Evolutionary conservation across 2,329 filamentous ascomycete species (phyloP), one percentile per base, ranked within the genome.

Genomic region (Alternaria alternata): DNA sequence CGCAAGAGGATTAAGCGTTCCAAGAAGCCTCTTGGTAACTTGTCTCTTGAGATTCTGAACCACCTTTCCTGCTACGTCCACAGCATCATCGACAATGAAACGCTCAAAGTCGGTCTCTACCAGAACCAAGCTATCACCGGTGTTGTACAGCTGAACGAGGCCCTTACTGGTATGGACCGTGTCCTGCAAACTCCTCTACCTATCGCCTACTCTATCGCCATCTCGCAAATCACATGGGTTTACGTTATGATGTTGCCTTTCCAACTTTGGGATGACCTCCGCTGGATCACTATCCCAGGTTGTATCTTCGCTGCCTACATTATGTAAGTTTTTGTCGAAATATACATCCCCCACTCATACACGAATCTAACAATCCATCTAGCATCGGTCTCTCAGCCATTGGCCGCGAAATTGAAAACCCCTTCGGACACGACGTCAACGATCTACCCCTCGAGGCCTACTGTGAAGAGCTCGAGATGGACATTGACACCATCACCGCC

Each of bases 191-290:
- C 92, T 0, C 92, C 92, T 1, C 85, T 96, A 0, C 92, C 92
- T 3, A 86, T 93, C 57, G 92, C 92, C 47, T 96, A 96, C 81
- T 88, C 87, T 66, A 95, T 96, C 70, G 88, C 91, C 70, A 94
- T 95, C 75, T 88, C 89, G 20, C 92, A 96, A 76, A 94, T 95
- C 73, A 92, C 92, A 32, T 94, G 91, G 88, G 86, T 93, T 52
- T 96, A 95, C 79, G 88, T 95, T 54, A 80, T 93, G 68, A 84
- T 92, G 32, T 85, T 96, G 1, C 92, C 92, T 6, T 95, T 95
- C 84, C 92, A 96, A 80, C 87, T 96, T 7, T 86, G 87, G 73
- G 73, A 77, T 0, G 75, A 79, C 3, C 86, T 96, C 1, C 69
- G 79, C 7, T 95, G 90, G 89, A 84, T 93, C 65, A 89, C 92